These are phyloP conservation scores for Kazachstania taianensis DNA, from an alignment of 805 yeast genomes.

Conservation along the genomic window DNA sequence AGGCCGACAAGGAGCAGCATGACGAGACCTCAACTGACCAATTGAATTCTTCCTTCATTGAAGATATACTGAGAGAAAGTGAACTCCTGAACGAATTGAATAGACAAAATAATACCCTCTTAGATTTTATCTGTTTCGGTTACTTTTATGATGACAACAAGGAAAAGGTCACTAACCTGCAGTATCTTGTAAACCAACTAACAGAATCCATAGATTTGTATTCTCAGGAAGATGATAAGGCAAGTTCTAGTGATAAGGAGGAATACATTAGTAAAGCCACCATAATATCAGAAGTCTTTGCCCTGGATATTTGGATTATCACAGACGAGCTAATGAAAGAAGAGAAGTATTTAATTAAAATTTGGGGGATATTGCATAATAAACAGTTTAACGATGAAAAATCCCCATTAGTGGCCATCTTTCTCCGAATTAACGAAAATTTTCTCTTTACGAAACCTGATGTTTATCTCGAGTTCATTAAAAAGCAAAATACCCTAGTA, in stretches of 20 bases:
- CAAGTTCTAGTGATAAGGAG: too few relatives aligned
- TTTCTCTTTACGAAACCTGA: constrained; percentile 63
- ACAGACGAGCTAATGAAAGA: constrained; percentile 80
- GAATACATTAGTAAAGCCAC: constrained; percentile 15
- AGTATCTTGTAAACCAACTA: constrained; percentile 19
- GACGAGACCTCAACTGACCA: constrained; percentile 33
- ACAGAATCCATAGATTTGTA: too few relatives aligned
- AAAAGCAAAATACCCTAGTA: constrained; percentile 15
- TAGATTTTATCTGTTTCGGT: constrained; percentile 42
- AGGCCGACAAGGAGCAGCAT: constrained; percentile 19
- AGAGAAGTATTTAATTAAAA: constrained; percentile 44
- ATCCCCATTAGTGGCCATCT: constrained; percentile 65
- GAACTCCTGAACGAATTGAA: constrained; percentile 30
- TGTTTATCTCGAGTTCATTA: constrained; percentile 21
- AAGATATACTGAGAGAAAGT: constrained; percentile 30
- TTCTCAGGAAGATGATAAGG: too few relatives aligned
- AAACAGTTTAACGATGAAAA: constrained; percentile 44
- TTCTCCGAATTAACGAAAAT: constrained; percentile 80
- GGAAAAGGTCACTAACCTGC: constrained; percentile 12
- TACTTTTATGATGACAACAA: constrained; percentile 17
- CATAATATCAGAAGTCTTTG: constrained; percentile 58
- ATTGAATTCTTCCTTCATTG: constrained; percentile 27
- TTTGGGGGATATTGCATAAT: constrained; percentile 69
- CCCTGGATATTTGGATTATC: constrained; percentile 86
- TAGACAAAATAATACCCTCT: constrained; percentile 28